Percentiles rank a stretch among this genome's conserved stretches.
phyloP scores from a whole-genome alignment of 306 rosid genomes.

The Cucurbita argyrosperma region DNA sequence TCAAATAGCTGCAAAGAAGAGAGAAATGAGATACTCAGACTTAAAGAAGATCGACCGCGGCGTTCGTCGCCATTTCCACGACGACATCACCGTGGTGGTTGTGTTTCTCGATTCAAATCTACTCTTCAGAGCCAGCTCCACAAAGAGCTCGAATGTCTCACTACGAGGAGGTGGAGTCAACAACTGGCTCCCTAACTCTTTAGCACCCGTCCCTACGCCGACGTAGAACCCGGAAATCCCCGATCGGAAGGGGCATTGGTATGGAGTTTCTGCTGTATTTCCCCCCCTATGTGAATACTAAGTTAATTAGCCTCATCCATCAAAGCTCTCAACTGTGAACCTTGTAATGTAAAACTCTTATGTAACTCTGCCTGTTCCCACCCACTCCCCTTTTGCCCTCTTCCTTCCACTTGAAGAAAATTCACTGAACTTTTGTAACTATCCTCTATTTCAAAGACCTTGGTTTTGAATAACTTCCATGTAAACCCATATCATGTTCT shows the following conservation, averaged over 20 bases:
- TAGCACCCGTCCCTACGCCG: conserved; percentile 52
- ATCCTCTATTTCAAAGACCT: not conserved
- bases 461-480: not conserved
- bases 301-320: not conserved
- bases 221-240: conserved; percentile 22
- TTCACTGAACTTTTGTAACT: not conserved
- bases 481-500: not conserved
- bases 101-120: conserved; percentile 69
- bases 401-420: not conserved
- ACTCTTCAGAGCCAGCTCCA: conserved; percentile 59
- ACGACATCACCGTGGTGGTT: conserved; percentile 87
- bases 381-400: not conserved
- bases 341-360: not conserved
- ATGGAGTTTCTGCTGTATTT: not conserved
- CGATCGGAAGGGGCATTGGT: not conserved
- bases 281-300: not conserved
- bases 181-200: conserved; percentile 52
- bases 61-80: conserved; percentile 96
- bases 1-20: conserved; percentile 88
- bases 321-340: not conserved
- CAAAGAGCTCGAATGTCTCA: conserved; percentile 43
- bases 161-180: conserved; percentile 78
- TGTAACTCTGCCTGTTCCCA: not conserved
- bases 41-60: conserved; percentile 90
- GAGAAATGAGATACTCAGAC: conserved; percentile 99